Evolutionary conservation across 306 rosid species (phyloP).

Genomic region (Quercus mongolica): DNA sequence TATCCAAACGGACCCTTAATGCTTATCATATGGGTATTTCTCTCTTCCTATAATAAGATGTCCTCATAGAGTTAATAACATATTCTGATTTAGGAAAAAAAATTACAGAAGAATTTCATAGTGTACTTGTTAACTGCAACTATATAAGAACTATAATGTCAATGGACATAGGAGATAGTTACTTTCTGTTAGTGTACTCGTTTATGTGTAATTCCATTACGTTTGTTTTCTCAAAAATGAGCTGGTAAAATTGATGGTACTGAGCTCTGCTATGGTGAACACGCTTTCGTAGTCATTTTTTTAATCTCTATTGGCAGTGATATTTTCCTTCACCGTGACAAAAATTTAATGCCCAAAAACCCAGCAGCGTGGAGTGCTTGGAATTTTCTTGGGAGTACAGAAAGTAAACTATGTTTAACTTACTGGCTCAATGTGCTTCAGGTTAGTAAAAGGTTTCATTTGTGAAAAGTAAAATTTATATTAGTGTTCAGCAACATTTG

Average conservation of each 20-base stretch:
- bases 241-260: slow-evolving; percentile 7
- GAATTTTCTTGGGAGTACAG: slow-evolving; percentile 78
- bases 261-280: slow-evolving; percentile 14
- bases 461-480: not conserved
- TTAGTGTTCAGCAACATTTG: not conserved
- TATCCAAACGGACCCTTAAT: too few species aligned
- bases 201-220: not conserved
- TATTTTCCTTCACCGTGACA: slow-evolving; percentile 87
- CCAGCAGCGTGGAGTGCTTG: slow-evolving; percentile 97
- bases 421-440: slow-evolving; percentile 96
- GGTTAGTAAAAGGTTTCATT: slow-evolving; percentile 39
- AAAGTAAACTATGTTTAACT: slow-evolving; percentile 66
- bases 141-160: not conserved
- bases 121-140: not conserved
- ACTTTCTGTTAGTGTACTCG: too few species aligned
- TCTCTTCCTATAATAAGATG: too few species aligned
- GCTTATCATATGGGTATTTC: too few species aligned
- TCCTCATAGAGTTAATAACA: not conserved
- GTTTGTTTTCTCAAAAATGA: not conserved
- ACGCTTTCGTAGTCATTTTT: slow-evolving; percentile 33
- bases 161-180: too few species aligned
- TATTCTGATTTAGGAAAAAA: not conserved
- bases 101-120: not conserved
- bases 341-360: slow-evolving; percentile 83
- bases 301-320: slow-evolving; percentile 75